These are phyloP conservation scores for Grosmannia huntii DNA, from an alignment of 2,329 filamentous ascomycete genomes.

Conservation along the genomic window DNA sequence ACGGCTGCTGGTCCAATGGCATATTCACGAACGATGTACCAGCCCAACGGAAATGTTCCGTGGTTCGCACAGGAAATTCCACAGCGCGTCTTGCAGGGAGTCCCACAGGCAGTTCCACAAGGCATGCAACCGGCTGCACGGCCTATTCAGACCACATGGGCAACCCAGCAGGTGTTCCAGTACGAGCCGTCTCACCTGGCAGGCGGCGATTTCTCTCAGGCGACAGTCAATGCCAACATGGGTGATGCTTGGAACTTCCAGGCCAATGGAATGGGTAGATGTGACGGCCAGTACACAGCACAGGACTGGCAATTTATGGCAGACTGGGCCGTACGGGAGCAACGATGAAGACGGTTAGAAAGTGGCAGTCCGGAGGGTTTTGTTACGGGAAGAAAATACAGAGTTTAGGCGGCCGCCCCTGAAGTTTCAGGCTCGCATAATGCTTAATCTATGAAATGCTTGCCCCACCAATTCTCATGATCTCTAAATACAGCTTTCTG, in stretches of 20 bases:
- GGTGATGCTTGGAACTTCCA: neutral
- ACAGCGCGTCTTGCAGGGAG: neutral
- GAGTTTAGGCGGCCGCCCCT: too few species aligned
- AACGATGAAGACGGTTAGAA: too few species aligned
- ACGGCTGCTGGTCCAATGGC: neutral
- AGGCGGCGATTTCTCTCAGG: neutral
- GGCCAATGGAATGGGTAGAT: neutral
- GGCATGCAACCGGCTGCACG: neutral
- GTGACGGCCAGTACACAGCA: neutral
- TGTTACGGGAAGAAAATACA: too few species aligned
- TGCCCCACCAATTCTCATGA: too few species aligned
- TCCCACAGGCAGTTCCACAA: neutral
- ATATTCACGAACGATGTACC: neutral
- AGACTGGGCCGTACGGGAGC: neutral
- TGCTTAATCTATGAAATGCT: too few species aligned
- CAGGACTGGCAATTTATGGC: neutral
- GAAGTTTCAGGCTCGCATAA: too few species aligned
- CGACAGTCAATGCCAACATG: neutral
- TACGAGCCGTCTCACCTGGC: neutral
- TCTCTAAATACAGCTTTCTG: too few species aligned
- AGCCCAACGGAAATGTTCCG: neutral
- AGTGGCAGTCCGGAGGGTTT: too few species aligned
- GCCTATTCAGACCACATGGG: neutral
- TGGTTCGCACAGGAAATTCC: neutral
- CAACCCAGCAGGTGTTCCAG: neutral